phyloP scores from a whole-genome alignment of 1,284 basidiomycete species.

The Sporisorium scitamineum region DNA sequence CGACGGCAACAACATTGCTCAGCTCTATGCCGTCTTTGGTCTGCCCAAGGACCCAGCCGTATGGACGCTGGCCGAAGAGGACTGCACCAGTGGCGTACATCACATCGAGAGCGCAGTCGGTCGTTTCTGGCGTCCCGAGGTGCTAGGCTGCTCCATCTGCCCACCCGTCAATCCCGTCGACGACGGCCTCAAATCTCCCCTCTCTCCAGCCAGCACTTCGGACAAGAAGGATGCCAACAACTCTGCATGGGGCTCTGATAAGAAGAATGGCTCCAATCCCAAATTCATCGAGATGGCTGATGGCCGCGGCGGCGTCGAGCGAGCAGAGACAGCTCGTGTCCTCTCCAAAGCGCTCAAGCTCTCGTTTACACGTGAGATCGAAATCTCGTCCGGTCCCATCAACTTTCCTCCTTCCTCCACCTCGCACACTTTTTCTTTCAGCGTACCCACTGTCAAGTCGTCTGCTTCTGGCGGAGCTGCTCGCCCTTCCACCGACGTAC shows the following conservation, averaged over 20 bases:
- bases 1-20: slow-evolving; percentile 70
- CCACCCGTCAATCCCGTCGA: slow-evolving; percentile 70
- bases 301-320: slow-evolving; percentile 59
- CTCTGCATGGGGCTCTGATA: slow-evolving; percentile 49
- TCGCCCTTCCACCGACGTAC: slow-evolving; percentile 34
- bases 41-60: slow-evolving; percentile 71
- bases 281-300: slow-evolving; percentile 67
- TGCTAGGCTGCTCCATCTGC: slow-evolving; percentile 71
- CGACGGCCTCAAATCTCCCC: slow-evolving; percentile 20
- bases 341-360: slow-evolving; percentile 72
- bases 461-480: slow-evolving; percentile 34
- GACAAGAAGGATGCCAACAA: slow-evolving; percentile 40
- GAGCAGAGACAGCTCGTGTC: slow-evolving; percentile 61
- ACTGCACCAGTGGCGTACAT: slow-evolving; percentile 83
- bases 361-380: slow-evolving; percentile 90
- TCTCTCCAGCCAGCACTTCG: slow-evolving; percentile 16
- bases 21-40: slow-evolving; percentile 72
- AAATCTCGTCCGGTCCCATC: slow-evolving; percentile 73
- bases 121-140: slow-evolving; percentile 93
- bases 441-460: slow-evolving; percentile 60
- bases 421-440: slow-evolving; percentile 90
- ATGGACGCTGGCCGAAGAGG: slow-evolving; percentile 93
- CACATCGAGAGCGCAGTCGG: slow-evolving; percentile 88
- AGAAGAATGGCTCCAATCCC: slow-evolving; percentile 57
- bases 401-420: slow-evolving; percentile 75